Base-by-base conservation (phyloP, 352 stramenopile genomes). In the Stramenopiles sp. region DNA sequence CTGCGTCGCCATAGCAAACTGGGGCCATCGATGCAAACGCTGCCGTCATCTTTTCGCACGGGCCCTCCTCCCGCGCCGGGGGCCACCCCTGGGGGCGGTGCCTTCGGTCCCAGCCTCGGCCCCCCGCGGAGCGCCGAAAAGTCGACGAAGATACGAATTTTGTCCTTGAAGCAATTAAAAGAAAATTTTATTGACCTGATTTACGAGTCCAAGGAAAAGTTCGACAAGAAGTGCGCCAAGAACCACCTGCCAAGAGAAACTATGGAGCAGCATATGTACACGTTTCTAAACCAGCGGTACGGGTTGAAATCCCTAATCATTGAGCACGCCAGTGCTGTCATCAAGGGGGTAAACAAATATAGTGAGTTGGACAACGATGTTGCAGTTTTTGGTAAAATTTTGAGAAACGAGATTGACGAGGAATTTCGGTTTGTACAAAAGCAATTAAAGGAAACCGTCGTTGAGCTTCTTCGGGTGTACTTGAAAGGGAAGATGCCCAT, bases 181-280 rank as follows among this genome's bases (percentile, higher is more conserved):
- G 85, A 90, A 37, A 53, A 53, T 25, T 68, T 90, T 25, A 82
- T 91, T 53, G 81, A 88, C 33, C 85, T 82, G 53, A 86, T 92
- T 68, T 81, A 87, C 32, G 74, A 79, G 6, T 90, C 85, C 25
- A 92, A 92, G 69, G 68, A 34, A 30, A 90, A 88, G 74, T 85
- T 83, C 36, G 85, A 92, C 68, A 78, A 76, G 0, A 83, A 83
- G n/a, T 79, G 75, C 3, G 77, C 74, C 1, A 80, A 80, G 1
- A 76, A 79, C 34, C 77, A 83, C 0, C 81, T 87, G 0, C 82
- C 86, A 12, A 81, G 83, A 0, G 87, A 92, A 68, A 92, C 86
- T 1, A 85, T 92, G 75, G 86, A 92, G 84, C 87, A 92, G 79
- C 87, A 92, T 76, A 81, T 92, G 81, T 92, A 92, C 81, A 87